A percentile compares a stretch with the other conserved stretches of the same genome.
These are phyloP conservation scores for Kwoniella pini DNA, from an alignment of 768 basidiomycete species.

Conservation along the genomic window DNA sequence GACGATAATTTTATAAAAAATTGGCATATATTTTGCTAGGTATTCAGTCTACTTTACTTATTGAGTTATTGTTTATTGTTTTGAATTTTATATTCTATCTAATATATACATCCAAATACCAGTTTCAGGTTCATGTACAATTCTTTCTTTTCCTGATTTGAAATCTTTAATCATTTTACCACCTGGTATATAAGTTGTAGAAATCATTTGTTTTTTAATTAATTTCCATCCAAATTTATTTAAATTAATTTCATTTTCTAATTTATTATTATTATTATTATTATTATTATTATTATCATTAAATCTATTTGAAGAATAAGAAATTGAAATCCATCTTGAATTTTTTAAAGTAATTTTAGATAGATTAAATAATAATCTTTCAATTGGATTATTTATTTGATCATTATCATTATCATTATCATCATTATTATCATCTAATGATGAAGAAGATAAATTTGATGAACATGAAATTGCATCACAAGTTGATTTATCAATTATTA, in stretches of 20 bases:
- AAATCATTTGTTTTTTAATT: constrained; percentile 11
- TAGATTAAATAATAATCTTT: constrained; percentile 11
- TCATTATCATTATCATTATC: not conserved
- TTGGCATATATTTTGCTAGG: no score
- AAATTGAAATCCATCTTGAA: constrained; percentile 14
- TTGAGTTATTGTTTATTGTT: no score
- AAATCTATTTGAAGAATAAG: constrained; percentile 16
- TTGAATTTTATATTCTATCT: constrained; percentile 14
- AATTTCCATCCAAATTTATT: constrained; percentile 13
- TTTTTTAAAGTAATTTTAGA: not conserved
- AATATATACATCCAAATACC: constrained; percentile 37
- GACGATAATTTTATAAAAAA: no score
- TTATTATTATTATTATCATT: not conserved
- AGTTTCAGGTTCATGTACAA: constrained; percentile 42
- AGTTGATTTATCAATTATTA: constrained; percentile 45
- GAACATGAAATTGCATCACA: constrained; percentile 47
- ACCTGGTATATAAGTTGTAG: constrained; percentile 13
- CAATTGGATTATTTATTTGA: not conserved
- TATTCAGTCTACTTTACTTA: no score
- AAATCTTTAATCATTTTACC: constrained; percentile 9
- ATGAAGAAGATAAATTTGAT: not conserved
- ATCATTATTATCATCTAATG: not conserved
- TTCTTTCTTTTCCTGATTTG: constrained; percentile 20
- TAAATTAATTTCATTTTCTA: not conserved
- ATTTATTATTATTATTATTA: not conserved